Evolutionary conservation across 805 yeast species (phyloP), one percentile per base, ranked within the genome.

Genomic region (Teunomyces kruisii): DNA sequence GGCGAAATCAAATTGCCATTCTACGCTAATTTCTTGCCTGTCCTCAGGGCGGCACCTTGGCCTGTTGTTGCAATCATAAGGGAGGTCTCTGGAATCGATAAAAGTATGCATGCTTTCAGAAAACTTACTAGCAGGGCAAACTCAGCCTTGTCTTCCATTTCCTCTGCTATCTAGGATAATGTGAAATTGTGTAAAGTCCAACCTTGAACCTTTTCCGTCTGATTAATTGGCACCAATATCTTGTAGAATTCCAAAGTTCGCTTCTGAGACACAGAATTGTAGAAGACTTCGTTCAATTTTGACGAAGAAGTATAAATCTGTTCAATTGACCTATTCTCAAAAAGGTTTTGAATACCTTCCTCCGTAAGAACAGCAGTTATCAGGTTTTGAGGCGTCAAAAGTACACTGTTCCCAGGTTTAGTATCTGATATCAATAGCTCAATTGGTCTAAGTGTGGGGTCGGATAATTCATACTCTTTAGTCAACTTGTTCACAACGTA

Each of bases 1-100:
- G 89, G 91, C 2, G 87, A 83, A 44, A 75, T 91, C 38, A 83
- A 77, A 50, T 53, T 81, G 26, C 97, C 98, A 0, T 68, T 84
- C 36, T 92, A 91, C 62, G 90, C 88, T 1, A 79, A 83, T 51
- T 65, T 87, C 37, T 55, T 91, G 29, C 96, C 96, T 0, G 47
- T 86, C 1, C 67, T 90, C 52, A 74, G 94, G 45, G 80, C 82
- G 0, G 62, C 81, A 12, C 96, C 96, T 0, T 80, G 88, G 84
- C 88, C 85, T 1, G 30, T 87, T 2, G 81, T 74, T 7, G 79
- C 72, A 44, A n/a, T 74, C 0, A 68, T 76, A 1, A 66, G 97
- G 39, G 61, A 67, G 46, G 47, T 79, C 8, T 78, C 91, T 6
- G 88, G 90, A 2, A 83, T 91, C 61, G 97, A 90, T 61, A 54